Base-by-base conservation (phyloP, 139 green algal genomes). In the Axilococcus clingmanii region DNA sequence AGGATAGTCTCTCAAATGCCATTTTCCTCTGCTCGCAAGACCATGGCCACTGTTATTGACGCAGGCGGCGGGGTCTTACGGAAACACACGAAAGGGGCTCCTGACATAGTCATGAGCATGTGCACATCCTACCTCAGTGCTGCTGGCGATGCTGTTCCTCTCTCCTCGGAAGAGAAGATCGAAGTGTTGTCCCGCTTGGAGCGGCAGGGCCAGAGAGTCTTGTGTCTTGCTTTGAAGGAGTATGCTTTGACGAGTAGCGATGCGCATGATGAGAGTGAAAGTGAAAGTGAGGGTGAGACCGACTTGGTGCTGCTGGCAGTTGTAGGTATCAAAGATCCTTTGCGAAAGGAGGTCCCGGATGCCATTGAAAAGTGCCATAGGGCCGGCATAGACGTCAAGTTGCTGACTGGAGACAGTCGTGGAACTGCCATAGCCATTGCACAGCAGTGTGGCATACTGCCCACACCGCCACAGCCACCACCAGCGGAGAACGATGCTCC, bases 401-500 rank as follows among this genome's bases (percentile, higher is more conserved):
- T 98, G 89, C 75, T 98, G 20, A 98, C 91, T 12, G 85, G 73
- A 70, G 91, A 98, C 71, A 97, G 95, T 57, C 59, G 74, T 6
- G 51, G 46, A 40, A 98, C 91, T 20, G 91, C 81, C 5, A 65
- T 79, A 23, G 59, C 69, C 42, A 97, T 98, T 27, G 91, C 88
- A 5, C 36, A 42, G 12, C 50, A 91, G 64, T 86, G 74, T 35
- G 80, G 84, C 57, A 96, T 97, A 35, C 65, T 96, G 59, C 23
- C 57, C 28, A 32, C 53, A 56, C 42, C 30, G 28, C 38, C 41
- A 22, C 20, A 25, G 37, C n/a, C 20, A 25, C 23, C 37, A n/a
- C 8, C n/a, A 3, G 28, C 27, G 24, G 32, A 19, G 14, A 25
- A 22, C 30, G 15, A 28, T 17, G 29, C 11, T 1, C 29, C 2